Conservation (phyloP, 352 stramenopile species). For the Phytophthora pinifolia region DNA sequence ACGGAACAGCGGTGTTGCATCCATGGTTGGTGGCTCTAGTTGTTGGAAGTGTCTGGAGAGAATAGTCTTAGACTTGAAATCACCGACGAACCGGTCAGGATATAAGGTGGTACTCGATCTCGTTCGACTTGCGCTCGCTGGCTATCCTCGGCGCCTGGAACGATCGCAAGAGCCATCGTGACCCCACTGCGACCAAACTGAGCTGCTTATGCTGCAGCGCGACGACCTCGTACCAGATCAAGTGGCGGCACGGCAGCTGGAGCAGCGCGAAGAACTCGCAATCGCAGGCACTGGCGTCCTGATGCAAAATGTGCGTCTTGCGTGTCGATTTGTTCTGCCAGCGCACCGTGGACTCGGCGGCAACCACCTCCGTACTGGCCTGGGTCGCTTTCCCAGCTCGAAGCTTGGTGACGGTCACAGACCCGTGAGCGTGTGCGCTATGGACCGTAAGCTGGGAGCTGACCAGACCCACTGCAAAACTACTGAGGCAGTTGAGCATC, state of each 20-base stretch:
- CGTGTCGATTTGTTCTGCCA: slow-evolving; percentile 63
- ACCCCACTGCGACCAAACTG: slow-evolving; percentile 56
- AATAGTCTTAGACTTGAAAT: no score
- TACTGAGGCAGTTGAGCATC: slow-evolving; percentile 71
- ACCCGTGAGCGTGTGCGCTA: slow-evolving; percentile 27
- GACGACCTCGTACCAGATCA: slow-evolving; percentile 76
- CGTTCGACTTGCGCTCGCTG: slow-evolving; percentile 65
- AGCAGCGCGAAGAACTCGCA: slow-evolving; percentile 72
- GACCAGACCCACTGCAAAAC: slow-evolving; percentile 59
- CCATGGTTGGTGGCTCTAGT: no score
- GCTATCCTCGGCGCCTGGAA: slow-evolving; percentile 65
- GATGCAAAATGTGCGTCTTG: slow-evolving; percentile 58
- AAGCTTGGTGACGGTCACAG: slow-evolving; percentile 40
- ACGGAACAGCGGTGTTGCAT: no score
- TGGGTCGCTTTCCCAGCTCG: slow-evolving; percentile 3
- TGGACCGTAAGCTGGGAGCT: slow-evolving; percentile 60
- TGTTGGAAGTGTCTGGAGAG: no score
- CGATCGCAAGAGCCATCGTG: slow-evolving; percentile 67
- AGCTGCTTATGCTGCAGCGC: slow-evolving; percentile 65
- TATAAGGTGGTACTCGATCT: slow-evolving; percentile 77
- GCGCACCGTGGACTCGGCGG: slow-evolving; percentile 33
- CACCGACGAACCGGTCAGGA: no score
- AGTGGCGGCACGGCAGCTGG: slow-evolving; percentile 64
- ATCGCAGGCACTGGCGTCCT: slow-evolving; percentile 60
- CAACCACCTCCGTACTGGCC: slow-evolving; percentile 4